Evolutionary conservation across 2,329 filamentous ascomycete genomes (phyloP).

Genomic region (Aspergillus sojae): DNA sequence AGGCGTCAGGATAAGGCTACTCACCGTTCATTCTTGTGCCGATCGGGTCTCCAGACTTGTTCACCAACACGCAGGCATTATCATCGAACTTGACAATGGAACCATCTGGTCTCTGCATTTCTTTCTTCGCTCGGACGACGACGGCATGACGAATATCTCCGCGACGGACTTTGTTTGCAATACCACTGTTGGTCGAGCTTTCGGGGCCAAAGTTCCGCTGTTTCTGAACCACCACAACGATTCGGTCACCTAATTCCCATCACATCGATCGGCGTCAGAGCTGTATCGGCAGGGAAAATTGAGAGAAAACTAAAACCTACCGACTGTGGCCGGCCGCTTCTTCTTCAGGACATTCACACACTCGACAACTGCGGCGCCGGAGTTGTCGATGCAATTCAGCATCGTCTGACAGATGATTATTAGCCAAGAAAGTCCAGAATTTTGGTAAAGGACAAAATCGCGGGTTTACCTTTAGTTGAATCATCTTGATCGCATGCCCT

Average conservation of each 20-base stretch:
- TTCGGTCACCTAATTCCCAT: constrained; percentile 74
- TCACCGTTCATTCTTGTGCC: constrained; percentile 83
- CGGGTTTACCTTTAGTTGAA: constrained; percentile 74
- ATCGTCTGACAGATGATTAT: constrained; percentile 66
- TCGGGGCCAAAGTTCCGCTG: constrained; percentile 77
- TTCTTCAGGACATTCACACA: constrained; percentile 91
- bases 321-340: constrained; percentile 82
- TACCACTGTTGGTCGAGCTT: constrained; percentile 71
- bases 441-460: background rate
- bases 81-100: constrained; percentile 93
- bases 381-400: constrained; percentile 99
- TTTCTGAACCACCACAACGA: constrained; percentile 97
- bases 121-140: constrained; percentile 87
- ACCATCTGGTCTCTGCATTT: constrained; percentile 83
- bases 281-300: background rate
- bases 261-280: constrained; percentile 11
- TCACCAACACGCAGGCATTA: constrained; percentile 96
- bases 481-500: constrained; percentile 67
- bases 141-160: constrained; percentile 97
- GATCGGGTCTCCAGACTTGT: constrained; percentile 94
- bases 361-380: constrained; percentile 94
- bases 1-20: constrained; percentile 23
- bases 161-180: constrained; percentile 90
- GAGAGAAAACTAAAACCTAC: constrained; percentile 53
- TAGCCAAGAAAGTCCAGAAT: constrained; percentile 12